phyloP scores from a whole-genome alignment of 768 basidiomycete genomes.

The Pisolithus marmoratus region DNA sequence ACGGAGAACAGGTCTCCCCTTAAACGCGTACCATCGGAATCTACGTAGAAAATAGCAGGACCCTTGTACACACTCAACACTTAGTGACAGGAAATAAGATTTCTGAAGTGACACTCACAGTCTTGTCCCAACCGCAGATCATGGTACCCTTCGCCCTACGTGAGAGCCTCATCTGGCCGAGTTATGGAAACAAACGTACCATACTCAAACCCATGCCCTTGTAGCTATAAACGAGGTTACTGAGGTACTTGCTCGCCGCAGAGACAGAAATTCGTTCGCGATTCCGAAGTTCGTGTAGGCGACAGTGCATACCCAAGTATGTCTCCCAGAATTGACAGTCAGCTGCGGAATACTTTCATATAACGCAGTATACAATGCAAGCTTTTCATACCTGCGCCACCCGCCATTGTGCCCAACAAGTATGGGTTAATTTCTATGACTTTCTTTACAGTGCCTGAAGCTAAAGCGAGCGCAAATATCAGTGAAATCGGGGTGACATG shows the following conservation, averaged over 20 bases:
- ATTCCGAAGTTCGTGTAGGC: conserved; percentile 94
- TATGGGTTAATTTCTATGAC: conserved; percentile 99
- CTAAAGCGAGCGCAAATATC: conserved; percentile 33
- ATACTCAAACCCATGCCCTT: conserved; percentile 99
- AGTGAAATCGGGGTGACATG: not conserved
- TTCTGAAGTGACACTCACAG: conserved; percentile 43
- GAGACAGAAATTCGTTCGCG: conserved; percentile 97
- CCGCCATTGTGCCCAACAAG: conserved; percentile 98
- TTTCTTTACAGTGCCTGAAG: conserved; percentile 97
- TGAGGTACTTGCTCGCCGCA: conserved; percentile 96
- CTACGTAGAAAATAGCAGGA: conserved; percentile 94
- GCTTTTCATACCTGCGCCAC: conserved; percentile 77
- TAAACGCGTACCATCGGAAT: conserved; percentile 92
- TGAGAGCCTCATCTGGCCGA: conserved; percentile 4
- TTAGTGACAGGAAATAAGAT: not conserved
- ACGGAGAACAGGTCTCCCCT: conserved; percentile 99
- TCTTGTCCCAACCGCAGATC: conserved; percentile 99
- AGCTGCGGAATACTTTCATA: conserved; percentile 40
- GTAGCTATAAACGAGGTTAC: conserved; percentile 95
- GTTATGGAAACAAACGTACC: conserved; percentile 46
- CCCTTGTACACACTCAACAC: conserved; percentile 45
- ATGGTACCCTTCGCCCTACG: conserved; percentile 74
- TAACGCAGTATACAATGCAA: not conserved
- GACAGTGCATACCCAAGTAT: conserved; percentile 96
- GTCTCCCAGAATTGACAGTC: conserved; percentile 99